These are phyloP conservation scores for Plicaturopsis crispa DNA, from an alignment of 768 basidiomycete genomes.

Conservation along the genomic window DNA sequence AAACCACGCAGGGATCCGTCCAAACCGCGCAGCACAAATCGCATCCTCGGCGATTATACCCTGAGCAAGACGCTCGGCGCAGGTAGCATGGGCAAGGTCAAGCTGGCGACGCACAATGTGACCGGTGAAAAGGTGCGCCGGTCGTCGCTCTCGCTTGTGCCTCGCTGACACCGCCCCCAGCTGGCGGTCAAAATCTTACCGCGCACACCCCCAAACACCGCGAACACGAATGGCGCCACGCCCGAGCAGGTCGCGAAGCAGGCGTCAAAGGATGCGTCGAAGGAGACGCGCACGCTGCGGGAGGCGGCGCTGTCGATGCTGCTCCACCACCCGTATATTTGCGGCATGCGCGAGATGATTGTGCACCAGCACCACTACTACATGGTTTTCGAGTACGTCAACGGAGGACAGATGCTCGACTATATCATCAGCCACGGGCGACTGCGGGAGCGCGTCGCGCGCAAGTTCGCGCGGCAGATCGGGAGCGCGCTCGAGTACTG, in stretches of 20 bases:
- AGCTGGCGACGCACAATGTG: conserved; percentile 82
- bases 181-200: conserved; percentile 99
- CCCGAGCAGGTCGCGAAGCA: conserved; percentile 66
- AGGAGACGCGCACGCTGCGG: conserved; percentile 92
- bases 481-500: conserved; percentile 95
- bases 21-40: conserved; percentile 10
- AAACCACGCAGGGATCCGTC: conserved; percentile 10
- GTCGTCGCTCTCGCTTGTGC: conserved; percentile 5
- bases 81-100: conserved; percentile 99
- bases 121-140: conserved; percentile 85
- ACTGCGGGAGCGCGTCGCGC: conserved; percentile 87
- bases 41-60: conserved; percentile 89
- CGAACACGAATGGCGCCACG: conserved; percentile 38
- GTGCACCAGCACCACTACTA: conserved; percentile 97
- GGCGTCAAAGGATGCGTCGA: conserved; percentile 83
- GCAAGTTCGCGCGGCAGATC: conserved; percentile 97
- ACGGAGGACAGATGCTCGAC: conserved; percentile 99
- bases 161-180: conserved; percentile 28
- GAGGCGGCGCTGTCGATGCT: conserved; percentile 95
- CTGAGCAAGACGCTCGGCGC: conserved; percentile 96
- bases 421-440: conserved; percentile 99
- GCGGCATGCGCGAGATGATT: conserved; percentile 99
- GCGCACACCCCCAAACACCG: conserved; percentile 57
- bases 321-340: conserved; percentile 97
- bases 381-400: conserved; percentile 99